Evolutionary conservation across 306 rosid genomes (phyloP), one percentile per base, ranked within the genome.

Genomic region (Vicia sativa): DNA sequence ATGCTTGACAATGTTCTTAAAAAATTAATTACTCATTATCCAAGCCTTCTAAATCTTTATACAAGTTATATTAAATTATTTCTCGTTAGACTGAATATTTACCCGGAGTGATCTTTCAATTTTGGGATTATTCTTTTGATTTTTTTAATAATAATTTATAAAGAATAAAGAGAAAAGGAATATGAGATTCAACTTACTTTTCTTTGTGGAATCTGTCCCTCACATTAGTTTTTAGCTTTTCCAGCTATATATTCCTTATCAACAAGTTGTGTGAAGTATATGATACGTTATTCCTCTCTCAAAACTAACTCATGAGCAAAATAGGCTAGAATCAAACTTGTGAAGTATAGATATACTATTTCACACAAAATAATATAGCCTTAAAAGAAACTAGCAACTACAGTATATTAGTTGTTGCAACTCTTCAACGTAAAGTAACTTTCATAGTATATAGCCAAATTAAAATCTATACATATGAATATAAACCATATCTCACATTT

Each of bases 171-270:
- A 64, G 52, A 59, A 10, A 49, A 65, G 14, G 45, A 70, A 54
- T 70, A 64, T 28, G 44, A 63, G 65, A 78, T 72, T 78, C 66
- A 78, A 39, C 42, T 58, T 14, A 8, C 48, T 39, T 59, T 65
- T 28, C 31, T 38, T 28, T 6, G 53, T 19, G 60, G 74, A 72
- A 71, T 66, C 38, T 49, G 1, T 65, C 18, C 70, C 26, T 72
- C 31, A 2, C n/a, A 8, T 26, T 19, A 3, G 13, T 14, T 50
- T 65, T 14, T 16, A 48, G 9, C 18, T 44, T 65, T 65, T 57
- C 42, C 68, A 71, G 57, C 72, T 70, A 70, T 48, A 49, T 71
- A 58, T 66, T 72, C 78, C 65, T 64, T 4, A 64, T 48, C 72
- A 69, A 25, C 44, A 68, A 31, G 59, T 42, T 69, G 26, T 7